A percentile compares a stretch with the other conserved stretches of the same genome.
Conservation (phyloP, 805 yeast species). For the Pachysolen tannophilus region DNA sequence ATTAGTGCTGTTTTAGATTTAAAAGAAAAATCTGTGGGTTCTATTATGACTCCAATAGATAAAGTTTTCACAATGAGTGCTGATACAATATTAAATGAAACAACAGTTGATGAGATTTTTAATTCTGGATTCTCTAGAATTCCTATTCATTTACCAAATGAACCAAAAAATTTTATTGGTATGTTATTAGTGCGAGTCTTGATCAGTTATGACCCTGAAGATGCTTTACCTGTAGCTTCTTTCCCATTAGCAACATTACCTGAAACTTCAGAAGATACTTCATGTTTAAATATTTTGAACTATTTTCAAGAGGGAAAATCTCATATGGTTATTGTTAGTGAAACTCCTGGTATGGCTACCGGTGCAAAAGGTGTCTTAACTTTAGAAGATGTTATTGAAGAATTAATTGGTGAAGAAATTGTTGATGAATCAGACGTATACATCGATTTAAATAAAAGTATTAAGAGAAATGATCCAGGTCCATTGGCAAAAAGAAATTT, state of each 20-base stretch:
- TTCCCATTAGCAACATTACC: constrained; percentile 96
- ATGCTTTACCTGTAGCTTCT: constrained; percentile 82
- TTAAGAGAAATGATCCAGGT: constrained; percentile 70
- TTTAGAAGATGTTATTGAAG: constrained; percentile 96
- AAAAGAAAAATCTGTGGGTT: constrained; percentile 80
- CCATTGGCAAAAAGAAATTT: constrained; percentile 65
- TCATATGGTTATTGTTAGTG: constrained; percentile 92
- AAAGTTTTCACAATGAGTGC: constrained; percentile 85
- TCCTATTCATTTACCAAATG: constrained; percentile 86
- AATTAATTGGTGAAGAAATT: constrained; percentile 94
- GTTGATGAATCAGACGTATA: constrained; percentile 95
- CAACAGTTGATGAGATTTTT: constrained; percentile 79
- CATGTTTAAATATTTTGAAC: constrained; percentile 87
- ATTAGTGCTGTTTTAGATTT: constrained; percentile 89
- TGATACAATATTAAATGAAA: constrained; percentile 75
- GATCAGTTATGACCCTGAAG: constrained; percentile 96
- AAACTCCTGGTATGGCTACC: constrained; percentile 65
- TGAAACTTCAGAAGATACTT: constrained; percentile 85
- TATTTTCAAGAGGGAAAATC: constrained; percentile 97
- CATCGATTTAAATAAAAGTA: constrained; percentile 81
- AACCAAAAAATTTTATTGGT: constrained; percentile 87
- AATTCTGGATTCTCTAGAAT: constrained; percentile 93
- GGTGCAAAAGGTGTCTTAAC: constrained; percentile 93
- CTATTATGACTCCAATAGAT: constrained; percentile 91
- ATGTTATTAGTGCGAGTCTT: constrained; percentile 89